A percentile compares a stretch with the other conserved stretches of the same genome.
Conservation (phyloP, 306 rosid genomes). For the Crotalaria pallida region DNA sequence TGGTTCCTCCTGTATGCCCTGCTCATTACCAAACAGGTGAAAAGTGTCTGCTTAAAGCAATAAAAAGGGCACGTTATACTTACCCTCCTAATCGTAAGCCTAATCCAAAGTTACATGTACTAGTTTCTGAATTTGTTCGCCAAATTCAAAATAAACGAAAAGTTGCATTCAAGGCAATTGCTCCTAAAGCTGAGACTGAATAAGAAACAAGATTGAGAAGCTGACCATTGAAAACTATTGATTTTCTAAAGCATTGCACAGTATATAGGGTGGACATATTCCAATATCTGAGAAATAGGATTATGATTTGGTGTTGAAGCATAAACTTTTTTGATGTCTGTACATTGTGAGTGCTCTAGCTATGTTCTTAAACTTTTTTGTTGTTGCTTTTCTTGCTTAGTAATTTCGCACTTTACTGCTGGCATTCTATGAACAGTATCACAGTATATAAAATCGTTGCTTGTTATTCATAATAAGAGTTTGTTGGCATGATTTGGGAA, state of each 20-base stretch:
- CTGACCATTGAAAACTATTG: slow-evolving; percentile 16
- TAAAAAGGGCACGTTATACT: slow-evolving; percentile 36
- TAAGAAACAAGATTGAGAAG: slow-evolving; percentile 18
- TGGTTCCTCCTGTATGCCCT: slow-evolving; percentile 40
- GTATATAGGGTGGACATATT: slow-evolving; percentile 32
- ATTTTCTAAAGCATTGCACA: slow-evolving; percentile 31
- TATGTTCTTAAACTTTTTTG: background rate
- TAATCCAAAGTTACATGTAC: slow-evolving; percentile 27
- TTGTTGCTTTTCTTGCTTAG: background rate
- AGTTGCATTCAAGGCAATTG: slow-evolving; percentile 18
- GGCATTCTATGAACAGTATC: background rate
- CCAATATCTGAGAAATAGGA: slow-evolving; percentile 20
- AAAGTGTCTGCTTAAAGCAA: slow-evolving; percentile 41
- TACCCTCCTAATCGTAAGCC: slow-evolving; percentile 32
- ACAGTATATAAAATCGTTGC: background rate
- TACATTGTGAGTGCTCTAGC: slow-evolving; percentile 22
- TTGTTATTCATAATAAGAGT: slow-evolving; percentile 4
- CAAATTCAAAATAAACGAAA: slow-evolving; percentile 46
- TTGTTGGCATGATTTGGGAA: slow-evolving; percentile 11
- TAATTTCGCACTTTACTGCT: slow-evolving; percentile 1
- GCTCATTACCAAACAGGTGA: slow-evolving; percentile 37
- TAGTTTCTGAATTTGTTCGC: slow-evolving; percentile 34
- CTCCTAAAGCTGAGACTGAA: slow-evolving; percentile 26
- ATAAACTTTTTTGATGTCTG: slow-evolving; percentile 4
- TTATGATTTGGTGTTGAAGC: slow-evolving; percentile 27